phyloP scores from a whole-genome alignment of 2,329 filamentous ascomycete genomes.

The Pleurostoma richardsiae region DNA sequence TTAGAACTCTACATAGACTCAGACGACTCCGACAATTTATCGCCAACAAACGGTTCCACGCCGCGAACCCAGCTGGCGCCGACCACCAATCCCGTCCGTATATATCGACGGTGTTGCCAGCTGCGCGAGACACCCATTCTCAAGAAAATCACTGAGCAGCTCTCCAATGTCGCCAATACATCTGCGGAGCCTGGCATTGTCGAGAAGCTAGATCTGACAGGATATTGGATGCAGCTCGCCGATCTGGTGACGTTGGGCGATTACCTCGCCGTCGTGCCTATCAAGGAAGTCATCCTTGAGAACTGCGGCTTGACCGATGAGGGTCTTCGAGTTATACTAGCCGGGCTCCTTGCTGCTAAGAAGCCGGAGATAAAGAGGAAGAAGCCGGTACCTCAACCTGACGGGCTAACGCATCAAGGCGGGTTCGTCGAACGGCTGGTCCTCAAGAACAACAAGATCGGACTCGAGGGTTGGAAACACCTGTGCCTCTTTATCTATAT shows the following conservation, averaged over 20 bases:
- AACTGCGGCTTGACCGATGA: conserved; percentile 85
- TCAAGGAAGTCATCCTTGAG: conserved; percentile 80
- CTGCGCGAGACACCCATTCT: conserved; percentile 87
- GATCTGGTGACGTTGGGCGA: conserved; percentile 88
- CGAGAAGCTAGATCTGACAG: conserved; percentile 75
- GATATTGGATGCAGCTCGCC: conserved; percentile 75
- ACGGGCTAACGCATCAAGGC: conserved; percentile 42
- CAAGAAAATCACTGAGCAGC: conserved; percentile 86
- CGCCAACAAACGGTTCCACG: conserved; percentile 18
- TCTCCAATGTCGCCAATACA: conserved; percentile 65
- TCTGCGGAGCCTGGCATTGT: conserved; percentile 65
- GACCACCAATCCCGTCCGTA: conserved; percentile 85
- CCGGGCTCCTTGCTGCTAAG: conserved; percentile 77
- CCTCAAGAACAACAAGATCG: conserved; percentile 88
- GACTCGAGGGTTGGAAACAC: conserved; percentile 84
- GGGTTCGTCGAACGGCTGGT: conserved; percentile 83
- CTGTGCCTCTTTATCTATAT: conserved; percentile 87
- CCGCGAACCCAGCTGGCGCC: conserved; percentile 60
- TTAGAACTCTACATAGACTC: conserved; percentile 75
- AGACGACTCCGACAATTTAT: conserved; percentile 42
- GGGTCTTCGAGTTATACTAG: conserved; percentile 78
- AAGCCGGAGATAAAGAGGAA: conserved; percentile 53
- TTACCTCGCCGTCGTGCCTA: conserved; percentile 88
- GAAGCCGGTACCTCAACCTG: conserved; percentile 31
- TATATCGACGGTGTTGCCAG: conserved; percentile 93